These are phyloP conservation scores for Entophlyctis luteolus DNA, from an alignment of 192 early-diverging fungal genomes.

Conservation along the genomic window DNA sequence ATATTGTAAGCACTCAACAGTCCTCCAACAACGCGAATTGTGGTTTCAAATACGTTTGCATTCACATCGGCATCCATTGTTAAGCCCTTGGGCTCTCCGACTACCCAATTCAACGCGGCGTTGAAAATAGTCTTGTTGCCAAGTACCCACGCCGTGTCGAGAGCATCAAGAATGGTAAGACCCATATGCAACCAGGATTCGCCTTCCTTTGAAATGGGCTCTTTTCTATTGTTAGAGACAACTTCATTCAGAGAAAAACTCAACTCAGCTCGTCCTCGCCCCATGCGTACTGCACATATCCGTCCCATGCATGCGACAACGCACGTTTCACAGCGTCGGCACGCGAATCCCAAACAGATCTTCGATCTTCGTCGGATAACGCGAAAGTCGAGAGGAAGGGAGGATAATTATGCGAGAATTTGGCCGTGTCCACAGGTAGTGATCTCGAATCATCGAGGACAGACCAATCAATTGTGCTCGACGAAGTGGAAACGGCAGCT, in stretches of 20 bases:
- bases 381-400: not conserved
- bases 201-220: slow-evolving; percentile 63
- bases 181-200: slow-evolving; percentile 73
- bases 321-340: slow-evolving; percentile 55
- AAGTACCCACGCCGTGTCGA: slow-evolving; percentile 83
- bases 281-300: slow-evolving; percentile 68
- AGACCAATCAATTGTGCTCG: not conserved
- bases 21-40: slow-evolving; percentile 81
- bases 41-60: slow-evolving; percentile 78
- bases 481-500: not conserved
- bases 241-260: not conserved
- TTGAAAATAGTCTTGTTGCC: slow-evolving; percentile 66
- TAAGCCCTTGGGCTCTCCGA: slow-evolving; percentile 28
- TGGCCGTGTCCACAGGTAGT: not conserved
- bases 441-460: slow-evolving; percentile 5
- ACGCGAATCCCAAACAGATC: slow-evolving; percentile 20
- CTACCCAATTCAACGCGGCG: slow-evolving; percentile 65
- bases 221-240: not conserved
- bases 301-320: slow-evolving; percentile 75
- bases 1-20: slow-evolving; percentile 75
- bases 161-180: slow-evolving; percentile 77
- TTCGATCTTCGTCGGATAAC: not conserved
- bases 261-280: slow-evolving; percentile 79
- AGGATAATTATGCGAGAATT: not conserved
- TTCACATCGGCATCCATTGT: slow-evolving; percentile 57